These are phyloP conservation scores for Cryptococcus wingfieldii DNA, from an alignment of 1,284 basidiomycete species.

Conservation along the genomic window DNA sequence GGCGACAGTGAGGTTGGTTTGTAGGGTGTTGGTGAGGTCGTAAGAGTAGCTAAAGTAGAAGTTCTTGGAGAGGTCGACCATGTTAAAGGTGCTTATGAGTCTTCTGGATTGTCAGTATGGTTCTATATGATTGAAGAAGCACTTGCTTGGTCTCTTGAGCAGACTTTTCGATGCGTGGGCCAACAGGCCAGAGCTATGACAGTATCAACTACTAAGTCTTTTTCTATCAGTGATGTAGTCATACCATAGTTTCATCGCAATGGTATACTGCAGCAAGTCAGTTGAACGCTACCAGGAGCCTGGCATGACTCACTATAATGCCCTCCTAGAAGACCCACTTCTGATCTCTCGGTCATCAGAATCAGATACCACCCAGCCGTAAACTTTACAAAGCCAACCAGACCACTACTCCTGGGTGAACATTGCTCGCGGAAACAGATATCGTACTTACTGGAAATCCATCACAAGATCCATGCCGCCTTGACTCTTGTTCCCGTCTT, in stretches of 20 bases:
- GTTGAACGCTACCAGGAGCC: not conserved
- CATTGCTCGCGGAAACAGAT: not conserved
- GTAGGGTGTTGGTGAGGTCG: constrained; percentile 90
- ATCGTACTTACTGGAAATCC: constrained; percentile 59
- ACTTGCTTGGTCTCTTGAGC: constrained; percentile 69
- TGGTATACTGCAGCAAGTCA: constrained; percentile 64
- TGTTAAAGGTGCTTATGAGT: constrained; percentile 86
- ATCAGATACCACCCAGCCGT: constrained; percentile 90
- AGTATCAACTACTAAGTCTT: not conserved
- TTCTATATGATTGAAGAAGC: not conserved
- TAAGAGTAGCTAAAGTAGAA: constrained; percentile 99
- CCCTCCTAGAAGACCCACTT: constrained; percentile 89
- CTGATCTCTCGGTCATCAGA: constrained; percentile 80
- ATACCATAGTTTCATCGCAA: constrained; percentile 83
- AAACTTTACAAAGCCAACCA: constrained; percentile 75
- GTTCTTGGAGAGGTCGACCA: constrained; percentile 97
- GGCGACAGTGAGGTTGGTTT: constrained; percentile 77
- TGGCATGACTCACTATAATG: constrained; percentile 61
- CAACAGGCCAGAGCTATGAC: constrained; percentile 40
- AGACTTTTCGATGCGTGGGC: constrained; percentile 59
- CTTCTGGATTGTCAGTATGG: constrained; percentile 35
- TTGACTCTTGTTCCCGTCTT: constrained; percentile 83
- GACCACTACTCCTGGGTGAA: constrained; percentile 21
- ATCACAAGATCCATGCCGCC: constrained; percentile 81
- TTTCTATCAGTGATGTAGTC: constrained; percentile 2